Base-by-base conservation (phyloP, 169 alveolate genomes). In the Eimeria acervulina region DNA sequence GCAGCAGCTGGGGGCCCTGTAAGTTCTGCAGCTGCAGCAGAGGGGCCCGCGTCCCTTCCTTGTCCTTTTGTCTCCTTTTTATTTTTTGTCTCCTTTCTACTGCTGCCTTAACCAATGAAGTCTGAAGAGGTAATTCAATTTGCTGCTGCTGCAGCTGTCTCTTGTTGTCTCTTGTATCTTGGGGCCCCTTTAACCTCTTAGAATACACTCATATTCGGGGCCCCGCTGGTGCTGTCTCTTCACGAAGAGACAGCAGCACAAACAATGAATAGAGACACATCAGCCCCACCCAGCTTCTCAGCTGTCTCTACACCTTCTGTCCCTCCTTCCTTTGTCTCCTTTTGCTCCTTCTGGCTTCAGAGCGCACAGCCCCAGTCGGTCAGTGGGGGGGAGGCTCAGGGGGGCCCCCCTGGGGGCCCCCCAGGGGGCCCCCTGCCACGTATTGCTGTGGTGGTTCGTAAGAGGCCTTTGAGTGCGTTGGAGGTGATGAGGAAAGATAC, bases 361-460 rank as follows among this genome's bases (percentile, higher is more conserved):
- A 28, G 36, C 76, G 12, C 19, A 28, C 28, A 66, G 40, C 40
- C 76, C 28, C 7, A 4, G 19, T 23, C 36, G 36, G 76, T 5
- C 83, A 28, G 83, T 44, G 83, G 83, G 83, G 47, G 76, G 40
- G 76, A 66, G 28, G 15, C 76, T 23, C 55, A 47, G 55, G 55
- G 55, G 55, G 55, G 55, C 55, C 55, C 55, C 55, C 12, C 55
- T 5, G 55, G 55, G 78, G 38, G 78, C 78, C 78, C 78, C 78
- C 44, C 26, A 47, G 55, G 55, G 55, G 55, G 19, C 85, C 55
- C 95, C 51, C 83, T 84, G 19, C 94, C 97, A 47, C 95, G 97
- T 42, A 96, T 96, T 28, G 83, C 93, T 47, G 97, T 96, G 63
- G 97, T 96, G 59, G 97, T 96, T 28, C 95, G 97, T 31, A 96